phyloP scores from a whole-genome alignment of 2,329 filamentous ascomycete genomes.

The Pyrenochaeta sp. region DNA sequence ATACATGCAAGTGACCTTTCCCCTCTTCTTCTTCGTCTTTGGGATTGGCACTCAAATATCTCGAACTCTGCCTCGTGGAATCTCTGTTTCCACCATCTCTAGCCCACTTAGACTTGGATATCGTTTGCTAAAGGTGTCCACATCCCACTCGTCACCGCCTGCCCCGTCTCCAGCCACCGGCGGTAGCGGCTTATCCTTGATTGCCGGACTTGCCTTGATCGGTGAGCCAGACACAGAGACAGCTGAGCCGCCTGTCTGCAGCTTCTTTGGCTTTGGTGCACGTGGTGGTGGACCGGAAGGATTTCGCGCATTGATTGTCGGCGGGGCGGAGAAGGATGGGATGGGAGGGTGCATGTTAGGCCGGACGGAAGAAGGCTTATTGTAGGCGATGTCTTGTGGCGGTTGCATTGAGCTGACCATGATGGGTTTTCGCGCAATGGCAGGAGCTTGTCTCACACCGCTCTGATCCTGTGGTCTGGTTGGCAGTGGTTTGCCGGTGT shows the following conservation, averaged over 20 bases:
- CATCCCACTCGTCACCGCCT: constrained; percentile 64
- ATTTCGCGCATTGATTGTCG: constrained; percentile 37
- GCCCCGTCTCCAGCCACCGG: constrained; percentile 2
- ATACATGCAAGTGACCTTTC: not conserved
- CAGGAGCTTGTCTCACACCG: constrained; percentile 29
- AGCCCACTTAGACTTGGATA: constrained; percentile 86
- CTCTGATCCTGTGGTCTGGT: constrained; percentile 39
- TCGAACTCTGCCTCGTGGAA: constrained; percentile 34
- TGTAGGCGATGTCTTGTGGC: constrained; percentile 35
- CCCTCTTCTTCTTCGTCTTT: too few species aligned
- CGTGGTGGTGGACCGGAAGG: constrained; percentile 54
- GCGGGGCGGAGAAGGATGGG: constrained; percentile 44
- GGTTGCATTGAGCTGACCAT: constrained; percentile 26
- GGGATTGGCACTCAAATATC: constrained; percentile 29
- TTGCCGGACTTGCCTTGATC: constrained; percentile 13
- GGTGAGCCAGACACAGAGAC: constrained; percentile 9
- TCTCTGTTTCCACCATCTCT: constrained; percentile 84
- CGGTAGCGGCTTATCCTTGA: constrained; percentile 34
- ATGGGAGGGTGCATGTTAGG: constrained; percentile 30
- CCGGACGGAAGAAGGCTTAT: constrained; percentile 34
- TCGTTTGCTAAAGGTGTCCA: constrained; percentile 77
- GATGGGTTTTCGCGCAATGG: constrained; percentile 59
- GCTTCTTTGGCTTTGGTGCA: constrained; percentile 68
- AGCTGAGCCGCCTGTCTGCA: constrained; percentile 57
- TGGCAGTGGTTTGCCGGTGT: constrained; percentile 42